Evolutionary conservation across 2,329 filamentous ascomycete genomes (phyloP), one percentile per base, ranked within the genome.

Genomic region (Botrytis aclada): DNA sequence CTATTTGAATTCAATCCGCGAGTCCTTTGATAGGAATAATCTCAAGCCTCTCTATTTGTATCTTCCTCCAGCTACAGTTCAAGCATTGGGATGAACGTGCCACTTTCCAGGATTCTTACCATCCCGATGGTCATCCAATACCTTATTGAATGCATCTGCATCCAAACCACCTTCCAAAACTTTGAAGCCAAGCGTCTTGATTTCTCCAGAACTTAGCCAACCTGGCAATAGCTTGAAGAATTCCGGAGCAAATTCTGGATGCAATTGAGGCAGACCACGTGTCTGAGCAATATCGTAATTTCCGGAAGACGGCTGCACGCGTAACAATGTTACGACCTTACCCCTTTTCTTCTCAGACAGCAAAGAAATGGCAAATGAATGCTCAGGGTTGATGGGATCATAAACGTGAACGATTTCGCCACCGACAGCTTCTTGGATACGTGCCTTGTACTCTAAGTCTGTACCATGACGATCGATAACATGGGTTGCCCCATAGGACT

Each of bases 401-500:
- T 47, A 73, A 18, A 72, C 62, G 43, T 73, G 62, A 6, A 64
- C 18, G 4, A 71, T 37, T 7, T 73, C 72, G 29, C 67, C 69
- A 1, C 72, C 72, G 25, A 67, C 54, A 45, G 61, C 66, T 16
- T 66, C 39, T 43, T 41, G 47, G 9, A 73, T 37, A 41, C 34
- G 69, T 12, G 61, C 25, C 39, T 72, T 54, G n/a, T 72, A 54
- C 43, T 73, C 72, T 5, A 32, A 37, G 41, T 71, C 29, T 20
- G 22, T 54, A 32, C 39, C 69, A 56, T 73, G 61, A 4, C 83
- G 82, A 72, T 83, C 81, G 16, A 84, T 73, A 7, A 84, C 78
- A 75, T 84, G 80, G 1, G 83, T 84, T 0, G 83, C 84, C 1
- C 83, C 83, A 58, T 78, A 79, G 9, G 66, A 74, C 60, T 77